Conservation (phyloP, 768 basidiomycete species). For the Naganishia antarctica region DNA sequence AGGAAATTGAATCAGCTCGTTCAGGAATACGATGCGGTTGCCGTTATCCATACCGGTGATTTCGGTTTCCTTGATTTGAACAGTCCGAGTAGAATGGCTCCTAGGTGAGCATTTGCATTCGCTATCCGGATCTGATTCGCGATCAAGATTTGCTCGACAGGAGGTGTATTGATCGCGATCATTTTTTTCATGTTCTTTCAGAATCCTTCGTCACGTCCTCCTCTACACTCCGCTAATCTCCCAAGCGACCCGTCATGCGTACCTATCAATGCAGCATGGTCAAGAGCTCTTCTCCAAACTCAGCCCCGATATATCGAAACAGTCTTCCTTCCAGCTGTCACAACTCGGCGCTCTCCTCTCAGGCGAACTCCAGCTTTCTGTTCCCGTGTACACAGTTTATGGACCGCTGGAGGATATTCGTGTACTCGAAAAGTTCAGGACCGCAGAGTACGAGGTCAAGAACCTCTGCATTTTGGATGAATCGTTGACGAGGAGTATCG, state of each 20-base stretch:
- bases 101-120: too few relatives aligned
- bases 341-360: constrained; percentile 89
- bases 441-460: constrained; percentile 71
- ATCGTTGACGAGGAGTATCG: constrained; percentile 84
- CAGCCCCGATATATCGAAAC: constrained; percentile 58
- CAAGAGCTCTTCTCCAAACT: constrained; percentile 68
- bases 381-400: constrained; percentile 95
- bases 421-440: constrained; percentile 87
- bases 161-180: constrained; percentile 1
- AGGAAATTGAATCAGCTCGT: constrained; percentile 87
- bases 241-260: constrained; percentile 69
- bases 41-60: constrained; percentile 95
- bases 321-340: constrained; percentile 65
- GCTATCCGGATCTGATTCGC: background rate
- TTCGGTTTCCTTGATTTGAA: constrained; percentile 91
- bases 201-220: constrained; percentile 86
- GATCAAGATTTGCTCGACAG: background rate
- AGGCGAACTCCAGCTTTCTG: constrained; percentile 80
- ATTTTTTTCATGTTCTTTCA: constrained; percentile 30
- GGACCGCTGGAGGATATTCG: constrained; percentile 95
- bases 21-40: constrained; percentile 77
- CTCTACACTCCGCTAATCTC: constrained; percentile 94
- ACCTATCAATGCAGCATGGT: constrained; percentile 55
- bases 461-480: constrained; percentile 93
- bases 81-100: constrained; percentile 83